These are phyloP conservation scores for Hirsutella thompsonii DNA, from an alignment of 2,329 filamentous ascomycete genomes.

Conservation along the genomic window DNA sequence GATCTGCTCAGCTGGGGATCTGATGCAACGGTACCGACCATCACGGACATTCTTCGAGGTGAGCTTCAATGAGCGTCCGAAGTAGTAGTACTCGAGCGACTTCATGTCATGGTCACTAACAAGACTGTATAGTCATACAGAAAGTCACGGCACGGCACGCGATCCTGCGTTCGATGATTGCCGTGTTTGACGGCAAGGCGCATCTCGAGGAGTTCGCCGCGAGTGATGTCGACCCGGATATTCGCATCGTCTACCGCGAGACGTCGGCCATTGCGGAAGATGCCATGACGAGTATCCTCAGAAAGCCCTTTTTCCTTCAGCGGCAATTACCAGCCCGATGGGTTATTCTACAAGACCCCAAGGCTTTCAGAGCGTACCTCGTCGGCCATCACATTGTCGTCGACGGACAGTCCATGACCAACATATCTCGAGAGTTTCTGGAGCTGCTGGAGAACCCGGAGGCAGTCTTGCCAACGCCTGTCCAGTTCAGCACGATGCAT, in stretches of 20 bases:
- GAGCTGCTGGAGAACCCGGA: constrained; percentile 1
- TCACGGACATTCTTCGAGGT: constrained; percentile 1
- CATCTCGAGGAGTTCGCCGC: constrained; percentile 2
- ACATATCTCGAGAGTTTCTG: constrained; percentile 5
- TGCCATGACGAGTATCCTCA: constrained; percentile 2
- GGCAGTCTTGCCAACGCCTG: not conserved
- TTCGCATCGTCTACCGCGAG: constrained; percentile 3
- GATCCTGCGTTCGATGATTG: constrained; percentile 2
- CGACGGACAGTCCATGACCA: constrained; percentile 6
- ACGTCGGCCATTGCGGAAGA: not conserved
- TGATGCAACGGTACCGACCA: not conserved
- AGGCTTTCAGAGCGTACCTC: constrained; percentile 2
- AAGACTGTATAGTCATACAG: not conserved
- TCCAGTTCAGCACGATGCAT: constrained; percentile 3
- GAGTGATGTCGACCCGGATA: constrained; percentile 2
- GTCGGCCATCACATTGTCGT: constrained; percentile 6
- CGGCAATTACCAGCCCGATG: constrained; percentile 4
- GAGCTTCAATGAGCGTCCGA: too few species aligned
- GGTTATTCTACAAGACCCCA: constrained; percentile 3
- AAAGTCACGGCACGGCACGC: constrained; percentile 3
- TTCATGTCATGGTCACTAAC: not conserved
- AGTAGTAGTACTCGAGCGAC: too few species aligned
- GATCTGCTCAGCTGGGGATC: not conserved
- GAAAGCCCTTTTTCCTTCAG: constrained; percentile 1
- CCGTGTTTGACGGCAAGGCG: constrained; percentile 1